Evolutionary conservation across 352 stramenopile species (phyloP).

Genomic region (Aphanomyces euteiches): DNA sequence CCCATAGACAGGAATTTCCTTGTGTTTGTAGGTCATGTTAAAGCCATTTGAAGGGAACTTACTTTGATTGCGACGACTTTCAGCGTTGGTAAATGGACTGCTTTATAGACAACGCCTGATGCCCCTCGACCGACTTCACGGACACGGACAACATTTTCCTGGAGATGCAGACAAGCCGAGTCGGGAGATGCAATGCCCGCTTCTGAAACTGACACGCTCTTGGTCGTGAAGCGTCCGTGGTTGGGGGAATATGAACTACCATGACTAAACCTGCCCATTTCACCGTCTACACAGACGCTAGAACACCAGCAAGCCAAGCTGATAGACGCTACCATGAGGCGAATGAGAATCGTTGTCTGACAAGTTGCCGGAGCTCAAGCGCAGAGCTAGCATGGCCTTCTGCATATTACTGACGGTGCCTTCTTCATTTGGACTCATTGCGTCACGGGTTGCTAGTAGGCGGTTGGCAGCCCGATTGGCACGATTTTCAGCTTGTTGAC

Average conservation of each 20-base stretch:
- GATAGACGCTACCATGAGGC: conserved; percentile 48
- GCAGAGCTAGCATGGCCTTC: conserved; percentile 59
- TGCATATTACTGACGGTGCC: conserved; percentile 54
- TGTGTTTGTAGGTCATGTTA: neutral
- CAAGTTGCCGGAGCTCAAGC: conserved; percentile 63
- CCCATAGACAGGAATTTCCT: conserved; percentile 85
- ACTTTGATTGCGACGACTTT: conserved; percentile 90
- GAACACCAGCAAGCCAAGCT: neutral
- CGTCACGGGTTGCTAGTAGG: conserved; percentile 69
- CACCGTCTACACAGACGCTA: conserved; percentile 21
- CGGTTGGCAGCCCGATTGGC: conserved; percentile 68
- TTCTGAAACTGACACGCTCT: conserved; percentile 76
- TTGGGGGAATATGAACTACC: conserved; percentile 85
- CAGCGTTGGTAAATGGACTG: conserved; percentile 86
- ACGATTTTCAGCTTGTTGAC: conserved; percentile 76
- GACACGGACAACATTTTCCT: conserved; percentile 80
- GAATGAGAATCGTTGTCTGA: conserved; percentile 49
- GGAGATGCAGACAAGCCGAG: conserved; percentile 63
- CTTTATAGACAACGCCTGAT: conserved; percentile 84
- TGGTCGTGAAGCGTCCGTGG: conserved; percentile 84
- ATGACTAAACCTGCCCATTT: conserved; percentile 54
- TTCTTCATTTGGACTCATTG: conserved; percentile 41
- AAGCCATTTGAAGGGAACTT: conserved; percentile 16
- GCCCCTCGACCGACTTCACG: conserved; percentile 73
- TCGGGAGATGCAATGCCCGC: conserved; percentile 82